phyloP scores from a whole-genome alignment of 164 flowering plant genomes.

The Kalanchoe fedtschenkoi region DNA sequence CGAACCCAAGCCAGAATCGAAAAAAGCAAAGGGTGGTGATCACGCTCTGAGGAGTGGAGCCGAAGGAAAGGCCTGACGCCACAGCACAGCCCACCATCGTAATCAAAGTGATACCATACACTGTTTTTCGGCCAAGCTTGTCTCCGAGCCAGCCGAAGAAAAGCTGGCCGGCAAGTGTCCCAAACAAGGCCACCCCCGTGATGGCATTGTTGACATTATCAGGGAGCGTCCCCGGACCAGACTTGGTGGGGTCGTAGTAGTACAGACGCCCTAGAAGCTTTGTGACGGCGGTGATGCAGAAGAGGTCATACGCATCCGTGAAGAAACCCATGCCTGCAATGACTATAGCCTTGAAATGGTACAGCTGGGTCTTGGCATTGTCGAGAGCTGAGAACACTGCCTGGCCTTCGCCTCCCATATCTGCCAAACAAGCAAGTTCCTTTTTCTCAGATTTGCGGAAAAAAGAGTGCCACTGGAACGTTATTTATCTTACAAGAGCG shows the following conservation, averaged over 20 bases:
- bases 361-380: conserved; percentile 20
- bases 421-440: not conserved
- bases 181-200: conserved; percentile 11
- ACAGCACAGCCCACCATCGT: conserved; percentile 17
- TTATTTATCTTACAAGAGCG: not conserved
- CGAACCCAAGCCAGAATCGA: conserved; percentile 16
- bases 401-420: conserved; percentile 7
- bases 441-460: not conserved
- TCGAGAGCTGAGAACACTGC: conserved; percentile 16
- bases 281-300: conserved; percentile 19
- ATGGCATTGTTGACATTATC: conserved; percentile 10
- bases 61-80: conserved; percentile 15
- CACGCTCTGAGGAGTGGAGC: conserved; percentile 13
- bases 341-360: conserved; percentile 22
- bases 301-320: conserved; percentile 23
- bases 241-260: conserved; percentile 8
- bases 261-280: conserved; percentile 17
- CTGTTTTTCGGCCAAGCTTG: conserved; percentile 15
- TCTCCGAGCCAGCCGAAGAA: conserved; percentile 19
- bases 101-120: conserved; percentile 14
- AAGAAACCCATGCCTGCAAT: conserved; percentile 24
- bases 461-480: not conserved
- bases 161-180: conserved; percentile 14
- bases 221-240: conserved; percentile 11
- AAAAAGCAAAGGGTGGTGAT: conserved; percentile 14